phyloP scores from a whole-genome alignment of 2,329 filamentous ascomycete genomes.

The Arachnopeziza araneosa region DNA sequence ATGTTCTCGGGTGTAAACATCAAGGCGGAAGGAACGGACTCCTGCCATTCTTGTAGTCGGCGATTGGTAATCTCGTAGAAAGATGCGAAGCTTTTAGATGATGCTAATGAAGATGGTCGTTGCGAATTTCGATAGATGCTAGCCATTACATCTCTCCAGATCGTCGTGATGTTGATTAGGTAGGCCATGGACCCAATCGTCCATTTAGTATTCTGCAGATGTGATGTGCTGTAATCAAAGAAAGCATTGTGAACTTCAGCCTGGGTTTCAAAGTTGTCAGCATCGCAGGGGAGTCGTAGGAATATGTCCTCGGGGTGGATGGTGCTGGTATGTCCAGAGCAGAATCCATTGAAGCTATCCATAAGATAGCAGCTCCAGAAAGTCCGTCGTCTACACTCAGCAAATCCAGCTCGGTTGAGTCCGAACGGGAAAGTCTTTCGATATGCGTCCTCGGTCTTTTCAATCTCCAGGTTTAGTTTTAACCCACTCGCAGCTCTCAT shows the following conservation, averaged over 20 bases:
- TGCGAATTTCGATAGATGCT: constrained; percentile 48
- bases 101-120: constrained; percentile 9
- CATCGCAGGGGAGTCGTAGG: constrained; percentile 58
- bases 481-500: constrained; percentile 53
- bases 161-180: constrained; percentile 54
- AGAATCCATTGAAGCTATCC: constrained; percentile 60
- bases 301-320: constrained; percentile 62
- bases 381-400: constrained; percentile 63
- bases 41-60: constrained; percentile 53
- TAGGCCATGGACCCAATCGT: constrained; percentile 44
- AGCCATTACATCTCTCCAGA: constrained; percentile 61
- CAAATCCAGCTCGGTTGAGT: constrained; percentile 50
- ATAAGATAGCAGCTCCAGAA: constrained; percentile 68
- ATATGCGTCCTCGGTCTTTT: constrained; percentile 37
- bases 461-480: constrained; percentile 59
- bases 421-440: constrained; percentile 47
- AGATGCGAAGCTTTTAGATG: constrained; percentile 34
- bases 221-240: constrained; percentile 48
- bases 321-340: constrained; percentile 46
- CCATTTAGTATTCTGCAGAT: constrained; percentile 34
- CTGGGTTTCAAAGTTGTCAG: constrained; percentile 56
- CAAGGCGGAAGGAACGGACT: constrained; percentile 49
- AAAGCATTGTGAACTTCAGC: constrained; percentile 50
- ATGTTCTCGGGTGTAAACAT: constrained; percentile 52
- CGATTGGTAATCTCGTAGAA: constrained; percentile 48